phyloP scores from a whole-genome alignment of 2,329 filamentous ascomycete species.

The Talaromyces sp. region DNA sequence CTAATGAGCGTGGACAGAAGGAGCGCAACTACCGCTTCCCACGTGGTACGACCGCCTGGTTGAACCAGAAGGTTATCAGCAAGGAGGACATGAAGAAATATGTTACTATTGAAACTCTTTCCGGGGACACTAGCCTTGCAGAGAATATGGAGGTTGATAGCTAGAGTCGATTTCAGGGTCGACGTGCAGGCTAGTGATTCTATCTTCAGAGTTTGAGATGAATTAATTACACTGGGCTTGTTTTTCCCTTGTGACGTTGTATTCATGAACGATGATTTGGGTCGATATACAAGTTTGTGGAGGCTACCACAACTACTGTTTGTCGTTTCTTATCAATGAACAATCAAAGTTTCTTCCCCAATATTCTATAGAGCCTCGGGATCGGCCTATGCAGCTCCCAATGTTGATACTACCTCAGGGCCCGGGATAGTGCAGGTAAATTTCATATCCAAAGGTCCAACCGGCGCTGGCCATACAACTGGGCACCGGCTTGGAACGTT shows the following conservation, averaged over 20 bases:
- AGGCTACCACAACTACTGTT: conserved; percentile 8
- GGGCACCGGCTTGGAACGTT: no score
- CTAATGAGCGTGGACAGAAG: conserved; percentile 89
- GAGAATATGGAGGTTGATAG: conserved; percentile 69
- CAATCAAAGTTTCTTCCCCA: background rate
- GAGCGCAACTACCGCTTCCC: conserved; percentile 89
- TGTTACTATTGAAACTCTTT: conserved; percentile 85
- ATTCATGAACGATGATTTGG: conserved; percentile 7
- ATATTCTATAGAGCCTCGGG: background rate
- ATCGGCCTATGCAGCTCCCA: no score
- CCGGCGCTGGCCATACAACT: no score
- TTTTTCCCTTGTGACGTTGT: conserved; percentile 10
- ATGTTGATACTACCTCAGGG: background rate
- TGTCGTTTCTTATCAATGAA: conserved; percentile 1
- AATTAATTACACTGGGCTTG: conserved; percentile 22
- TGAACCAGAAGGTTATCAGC: conserved; percentile 95
- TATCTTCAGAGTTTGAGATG: conserved; percentile 6
- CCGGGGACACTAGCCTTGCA: conserved; percentile 64
- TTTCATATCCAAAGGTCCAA: no score
- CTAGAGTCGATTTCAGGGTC: conserved; percentile 21
- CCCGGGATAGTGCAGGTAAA: no score
- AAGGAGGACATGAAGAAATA: conserved; percentile 94
- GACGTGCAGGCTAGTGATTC: conserved; percentile 14
- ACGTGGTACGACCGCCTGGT: conserved; percentile 88
- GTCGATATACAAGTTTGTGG: background rate